Evolutionary conservation across 2,329 filamentous ascomycete species (phyloP), one percentile per base, ranked within the genome.

Genomic region (Colletotrichum truncatum): DNA sequence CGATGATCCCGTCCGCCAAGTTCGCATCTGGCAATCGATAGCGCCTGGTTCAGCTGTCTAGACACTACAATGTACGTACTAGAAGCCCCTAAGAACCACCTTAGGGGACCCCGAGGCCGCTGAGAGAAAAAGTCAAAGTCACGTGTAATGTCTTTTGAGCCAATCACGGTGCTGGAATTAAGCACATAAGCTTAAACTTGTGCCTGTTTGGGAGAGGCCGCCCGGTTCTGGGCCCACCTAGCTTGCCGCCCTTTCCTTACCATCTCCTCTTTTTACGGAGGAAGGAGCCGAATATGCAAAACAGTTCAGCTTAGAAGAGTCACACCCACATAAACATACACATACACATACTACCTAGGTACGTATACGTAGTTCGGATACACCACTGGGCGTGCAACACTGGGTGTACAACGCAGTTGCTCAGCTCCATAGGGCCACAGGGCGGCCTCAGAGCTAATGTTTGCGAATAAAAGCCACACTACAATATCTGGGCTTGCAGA

Each of bases 121-220:
- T 49, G 45, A 30, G n/a, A 21, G 16, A 25, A 18, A 18, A 18
- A 38, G 21, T 11, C 16, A 28, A 6, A 26, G 14, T 64, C 62
- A 65, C 62, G 56, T 65, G 56, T 6, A 18, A 16, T 1, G 2
- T 1, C 5, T 1, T 34, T 32, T 10, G 18, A 16, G 2, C 56
- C 49, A 49, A 55, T 60, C 28, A 49, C 9, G 30, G 14, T n/a
- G 23, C 26, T 14, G 9, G 18, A 26, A 38, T 39, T n/a, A 26
- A 28, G 36, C 46, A 46, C 34, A 62, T 65, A 62, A 65, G 62
- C 62, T 65, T 65, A 65, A 49, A 34, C 41, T 57, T 30, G n/a
- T 11, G 18, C 41, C 41, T 43, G 43, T 18, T 52, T 48, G 21
- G 25, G n/a, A 55, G 56, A 65, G 49, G 57, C 49, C 62, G 41